Conservation (phyloP, 169 alveolate species). For the Blepharisma undulans region DNA sequence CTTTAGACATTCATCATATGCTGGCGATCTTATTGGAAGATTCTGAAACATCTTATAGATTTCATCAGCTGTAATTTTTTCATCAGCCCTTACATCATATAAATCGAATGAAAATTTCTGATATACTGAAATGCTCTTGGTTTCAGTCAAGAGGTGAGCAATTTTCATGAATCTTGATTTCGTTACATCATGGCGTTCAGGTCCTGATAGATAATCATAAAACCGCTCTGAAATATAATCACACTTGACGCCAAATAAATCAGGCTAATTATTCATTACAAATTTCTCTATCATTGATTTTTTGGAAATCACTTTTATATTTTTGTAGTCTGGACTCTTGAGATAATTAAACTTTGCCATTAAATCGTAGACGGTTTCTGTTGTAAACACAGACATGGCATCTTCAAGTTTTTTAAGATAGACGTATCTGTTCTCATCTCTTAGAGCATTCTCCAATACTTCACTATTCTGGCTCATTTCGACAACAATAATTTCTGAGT, state of each 20-base stretch:
- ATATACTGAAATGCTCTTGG: neutral
- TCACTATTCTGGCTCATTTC: constrained; percentile 4
- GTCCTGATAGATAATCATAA: constrained; percentile 10
- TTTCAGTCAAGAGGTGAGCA: neutral
- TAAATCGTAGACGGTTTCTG: neutral
- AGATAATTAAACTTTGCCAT: constrained; percentile 14
- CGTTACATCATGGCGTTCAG: neutral
- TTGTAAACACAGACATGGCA: neutral
- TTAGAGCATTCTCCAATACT: neutral
- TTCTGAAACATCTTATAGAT: neutral
- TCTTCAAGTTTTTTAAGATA: neutral
- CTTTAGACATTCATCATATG: neutral
- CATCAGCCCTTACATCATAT: constrained; percentile 17
- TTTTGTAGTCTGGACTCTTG: neutral
- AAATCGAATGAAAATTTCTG: constrained; percentile 13
- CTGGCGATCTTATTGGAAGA: constrained; percentile 2
- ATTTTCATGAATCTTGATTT: constrained; percentile 10
- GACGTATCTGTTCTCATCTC: neutral
- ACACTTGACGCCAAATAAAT: neutral
- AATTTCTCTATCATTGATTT: neutral
- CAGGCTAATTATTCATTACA: constrained; percentile 4
- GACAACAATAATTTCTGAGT: neutral
- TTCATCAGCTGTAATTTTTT: constrained; percentile 3
- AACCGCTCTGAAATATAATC: constrained; percentile 25
- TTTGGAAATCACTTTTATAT: neutral